Conservation (phyloP, 225 moss, liverwort and hornwort genomes). For the Neckera pumila region DNA sequence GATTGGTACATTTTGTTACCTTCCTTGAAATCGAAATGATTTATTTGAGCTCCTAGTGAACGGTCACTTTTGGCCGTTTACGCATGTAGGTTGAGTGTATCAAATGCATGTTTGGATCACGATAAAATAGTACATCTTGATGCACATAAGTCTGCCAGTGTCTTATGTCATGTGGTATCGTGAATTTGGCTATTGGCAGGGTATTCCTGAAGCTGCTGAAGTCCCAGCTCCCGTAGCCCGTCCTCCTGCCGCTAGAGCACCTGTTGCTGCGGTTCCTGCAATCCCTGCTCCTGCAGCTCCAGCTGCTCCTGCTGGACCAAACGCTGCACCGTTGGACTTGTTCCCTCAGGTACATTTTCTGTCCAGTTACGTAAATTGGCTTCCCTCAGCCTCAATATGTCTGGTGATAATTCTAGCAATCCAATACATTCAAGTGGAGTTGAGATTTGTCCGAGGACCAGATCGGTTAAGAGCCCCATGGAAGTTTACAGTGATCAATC, state of each 20-base stretch:
- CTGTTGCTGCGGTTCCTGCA: slow-evolving; percentile 21
- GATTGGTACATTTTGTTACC: neutral
- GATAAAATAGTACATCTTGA: neutral
- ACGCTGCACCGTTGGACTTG: slow-evolving; percentile 88
- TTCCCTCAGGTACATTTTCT: slow-evolving; percentile 68
- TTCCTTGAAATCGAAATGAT: neutral
- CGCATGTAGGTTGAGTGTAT: neutral
- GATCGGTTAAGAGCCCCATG: neutral
- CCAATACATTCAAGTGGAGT: neutral
- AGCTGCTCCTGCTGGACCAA: slow-evolving; percentile 59
- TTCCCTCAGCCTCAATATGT: neutral
- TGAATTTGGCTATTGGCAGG: slow-evolving; percentile 16
- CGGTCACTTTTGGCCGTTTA: neutral
- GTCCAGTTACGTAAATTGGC: neutral
- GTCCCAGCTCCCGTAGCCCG: slow-evolving; percentile 24
- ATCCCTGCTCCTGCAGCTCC: neutral
- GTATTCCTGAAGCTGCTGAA: slow-evolving; percentile 92
- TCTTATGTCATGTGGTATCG: neutral
- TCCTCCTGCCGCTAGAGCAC: slow-evolving; percentile 27
- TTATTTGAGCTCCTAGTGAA: neutral
- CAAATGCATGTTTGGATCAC: neutral
- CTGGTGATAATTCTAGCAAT: neutral
- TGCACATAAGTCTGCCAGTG: neutral
- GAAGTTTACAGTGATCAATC: neutral
- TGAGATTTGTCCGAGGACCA: too few relatives aligned